These are phyloP conservation scores for Teratosphaeria pseudoeucalypti DNA, from an alignment of 2,329 filamentous ascomycete genomes.

Conservation along the genomic window DNA sequence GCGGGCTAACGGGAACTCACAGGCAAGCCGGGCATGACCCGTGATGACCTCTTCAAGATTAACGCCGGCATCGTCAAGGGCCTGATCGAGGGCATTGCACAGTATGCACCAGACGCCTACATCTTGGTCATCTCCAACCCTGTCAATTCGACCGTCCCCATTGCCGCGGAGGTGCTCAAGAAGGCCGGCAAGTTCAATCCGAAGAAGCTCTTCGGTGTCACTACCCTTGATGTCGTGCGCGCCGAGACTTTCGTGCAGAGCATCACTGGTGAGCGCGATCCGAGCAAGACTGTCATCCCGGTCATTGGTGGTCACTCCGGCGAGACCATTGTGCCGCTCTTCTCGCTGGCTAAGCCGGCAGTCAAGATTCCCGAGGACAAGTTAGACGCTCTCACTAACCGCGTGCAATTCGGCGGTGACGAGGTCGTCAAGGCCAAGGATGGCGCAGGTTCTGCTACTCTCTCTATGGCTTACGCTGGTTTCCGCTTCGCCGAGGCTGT, in stretches of 20 bases:
- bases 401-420: constrained; percentile 93
- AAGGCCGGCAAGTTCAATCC: constrained; percentile 85
- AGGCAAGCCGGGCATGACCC: constrained; percentile 99
- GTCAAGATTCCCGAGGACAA: constrained; percentile 80
- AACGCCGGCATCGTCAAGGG: constrained; percentile 97
- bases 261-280: constrained; percentile 71
- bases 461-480: constrained; percentile 93
- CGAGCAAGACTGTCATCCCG: constrained; percentile 72
- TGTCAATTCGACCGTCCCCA: constrained; percentile 97
- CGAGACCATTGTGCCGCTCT: constrained; percentile 94
- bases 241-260: constrained; percentile 92
- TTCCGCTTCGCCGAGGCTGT: constrained; percentile 94
- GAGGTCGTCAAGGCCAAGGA: constrained; percentile 95
- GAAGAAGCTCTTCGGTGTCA: constrained; percentile 95
- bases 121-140: constrained; percentile 98
- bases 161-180: constrained; percentile 95
- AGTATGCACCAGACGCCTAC: constrained; percentile 84
- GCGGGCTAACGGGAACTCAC: constrained; percentile 6
- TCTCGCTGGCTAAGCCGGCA: constrained; percentile 76
- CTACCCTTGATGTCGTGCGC: constrained; percentile 94
- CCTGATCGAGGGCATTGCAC: constrained; percentile 76
- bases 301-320: constrained; percentile 96
- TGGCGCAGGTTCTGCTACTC: constrained; percentile 76
- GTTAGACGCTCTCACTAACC: constrained; percentile 55
- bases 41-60: constrained; percentile 99